Conservation (phyloP, 495 filamentous ascomycete species). For the Aspergillus olivimuriae region DNA sequence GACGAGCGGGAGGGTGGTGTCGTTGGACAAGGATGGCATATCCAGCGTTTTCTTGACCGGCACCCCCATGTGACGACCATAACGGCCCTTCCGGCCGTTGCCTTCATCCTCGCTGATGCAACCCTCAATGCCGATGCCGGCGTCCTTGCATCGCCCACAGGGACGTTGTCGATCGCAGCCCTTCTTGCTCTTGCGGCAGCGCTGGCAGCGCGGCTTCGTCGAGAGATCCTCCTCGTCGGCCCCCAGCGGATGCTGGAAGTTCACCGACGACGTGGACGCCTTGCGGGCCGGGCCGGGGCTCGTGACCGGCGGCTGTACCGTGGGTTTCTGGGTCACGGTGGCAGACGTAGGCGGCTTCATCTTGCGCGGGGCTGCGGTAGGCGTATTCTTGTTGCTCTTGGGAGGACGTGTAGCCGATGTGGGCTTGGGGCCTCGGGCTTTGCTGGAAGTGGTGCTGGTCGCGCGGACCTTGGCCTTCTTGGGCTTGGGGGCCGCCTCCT, state of each 20-base stretch:
- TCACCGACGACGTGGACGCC: constrained; percentile 59
- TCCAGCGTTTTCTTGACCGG: constrained; percentile 64
- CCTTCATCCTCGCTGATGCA: constrained; percentile 96
- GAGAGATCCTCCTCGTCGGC: constrained; percentile 86
- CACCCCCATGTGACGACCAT: constrained; percentile 95
- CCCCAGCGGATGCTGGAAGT: constrained; percentile 63
- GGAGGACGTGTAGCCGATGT: constrained; percentile 27
- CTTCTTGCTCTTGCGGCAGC: constrained; percentile 98
- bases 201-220: constrained; percentile 93
- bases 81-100: constrained; percentile 93
- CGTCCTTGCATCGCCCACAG: constrained; percentile 91
- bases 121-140: constrained; percentile 82
- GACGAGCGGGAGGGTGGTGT: constrained; percentile 29
- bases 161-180: constrained; percentile 95
- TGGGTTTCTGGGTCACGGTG: constrained; percentile 36
- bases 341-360: constrained; percentile 45
- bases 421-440: constrained; percentile 31
- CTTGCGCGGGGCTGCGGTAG: constrained; percentile 41
- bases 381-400: constrained; percentile 42
- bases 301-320: constrained; percentile 56
- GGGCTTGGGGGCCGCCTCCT: constrained; percentile 35
- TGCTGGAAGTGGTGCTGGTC: constrained; percentile 22
- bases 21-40: constrained; percentile 16
- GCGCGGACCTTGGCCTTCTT: constrained; percentile 42
- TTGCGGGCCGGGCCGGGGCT: constrained; percentile 71